A percentile compares a stretch with the other conserved stretches of the same genome.
Evolutionary conservation across 116 monocot genomes (phyloP).

Genomic region (Trichopus zeylanicus): DNA sequence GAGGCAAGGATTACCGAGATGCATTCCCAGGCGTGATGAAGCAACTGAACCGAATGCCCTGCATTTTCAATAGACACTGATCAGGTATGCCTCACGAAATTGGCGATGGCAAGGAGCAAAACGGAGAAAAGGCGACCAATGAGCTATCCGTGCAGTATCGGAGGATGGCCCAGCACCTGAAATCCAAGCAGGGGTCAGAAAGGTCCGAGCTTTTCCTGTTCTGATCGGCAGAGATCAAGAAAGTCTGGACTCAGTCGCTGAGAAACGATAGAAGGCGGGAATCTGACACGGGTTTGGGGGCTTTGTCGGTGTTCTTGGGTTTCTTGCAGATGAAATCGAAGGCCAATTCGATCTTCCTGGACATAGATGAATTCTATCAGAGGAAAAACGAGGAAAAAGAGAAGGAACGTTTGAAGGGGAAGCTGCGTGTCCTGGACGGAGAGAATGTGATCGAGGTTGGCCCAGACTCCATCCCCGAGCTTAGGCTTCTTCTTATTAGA

Average conservation of each 20-base stretch:
- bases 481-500: constrained; percentile 21
- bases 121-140: constrained; percentile 23
- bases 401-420: constrained; percentile 31
- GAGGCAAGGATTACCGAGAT: constrained; percentile 33
- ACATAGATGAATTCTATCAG: neutral
- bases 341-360: constrained; percentile 69
- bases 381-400: neutral
- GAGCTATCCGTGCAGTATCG: constrained; percentile 53
- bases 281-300: constrained; percentile 13
- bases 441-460: constrained; percentile 51
- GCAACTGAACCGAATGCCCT: constrained; percentile 12
- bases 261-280: constrained; percentile 42
- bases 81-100: constrained; percentile 14
- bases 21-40: constrained; percentile 35
- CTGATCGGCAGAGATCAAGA: constrained; percentile 35
- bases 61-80: constrained; percentile 2
- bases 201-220: constrained; percentile 16
- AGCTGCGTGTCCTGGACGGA: constrained; percentile 40
- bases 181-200: constrained; percentile 51
- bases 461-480: constrained; percentile 19
- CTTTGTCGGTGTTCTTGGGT: neutral
- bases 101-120: constrained; percentile 44
- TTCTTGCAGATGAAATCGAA: constrained; percentile 39
- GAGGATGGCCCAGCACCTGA: constrained; percentile 56
- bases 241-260: constrained; percentile 44